Evolutionary conservation across 176 grass and related monocot species (phyloP).

Genomic region (Raddia guianensis): DNA sequence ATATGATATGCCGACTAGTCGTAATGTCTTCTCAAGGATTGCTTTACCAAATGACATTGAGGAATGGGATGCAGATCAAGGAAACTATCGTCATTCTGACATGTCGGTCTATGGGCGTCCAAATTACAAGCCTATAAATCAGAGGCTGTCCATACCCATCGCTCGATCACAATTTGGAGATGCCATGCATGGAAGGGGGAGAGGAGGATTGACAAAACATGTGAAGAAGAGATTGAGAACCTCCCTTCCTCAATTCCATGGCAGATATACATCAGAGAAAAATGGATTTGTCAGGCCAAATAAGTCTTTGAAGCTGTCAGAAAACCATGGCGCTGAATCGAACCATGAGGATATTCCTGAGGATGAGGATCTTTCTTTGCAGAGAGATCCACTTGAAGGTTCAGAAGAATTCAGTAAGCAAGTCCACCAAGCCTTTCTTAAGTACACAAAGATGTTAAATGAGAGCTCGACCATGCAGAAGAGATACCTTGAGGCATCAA

Average conservation of each 20-base stretch:
- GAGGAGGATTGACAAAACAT: conserved; percentile 48
- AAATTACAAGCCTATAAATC: conserved; percentile 39
- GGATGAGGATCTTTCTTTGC: conserved; percentile 35
- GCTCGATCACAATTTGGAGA: conserved; percentile 31
- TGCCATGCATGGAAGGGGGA: conserved; percentile 49
- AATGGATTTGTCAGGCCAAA: conserved; percentile 46
- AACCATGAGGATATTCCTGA: conserved; percentile 50
- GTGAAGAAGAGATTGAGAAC: conserved; percentile 54
- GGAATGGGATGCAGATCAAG: conserved; percentile 39
- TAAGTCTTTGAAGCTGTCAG: conserved; percentile 50
- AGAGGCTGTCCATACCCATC: conserved; percentile 46
- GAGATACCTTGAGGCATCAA: conserved; percentile 59
- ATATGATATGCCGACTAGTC: conserved; percentile 37
- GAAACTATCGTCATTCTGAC: conserved; percentile 37
- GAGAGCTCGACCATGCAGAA: conserved; percentile 60
- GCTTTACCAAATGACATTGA: conserved; percentile 39
- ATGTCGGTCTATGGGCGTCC: conserved; percentile 28
- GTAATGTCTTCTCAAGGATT: conserved; percentile 71
- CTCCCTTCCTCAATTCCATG: conserved; percentile 40
- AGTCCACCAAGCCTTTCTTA: conserved; percentile 77
- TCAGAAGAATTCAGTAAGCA: conserved; percentile 84
- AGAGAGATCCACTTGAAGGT: conserved; percentile 68
- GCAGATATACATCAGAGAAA: conserved; percentile 40
- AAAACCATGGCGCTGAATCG: conserved; percentile 30
- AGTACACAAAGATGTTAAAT: conserved; percentile 69